Conservation (phyloP, 2,329 filamentous ascomycete genomes). For the Hypoxylon sp. region DNA sequence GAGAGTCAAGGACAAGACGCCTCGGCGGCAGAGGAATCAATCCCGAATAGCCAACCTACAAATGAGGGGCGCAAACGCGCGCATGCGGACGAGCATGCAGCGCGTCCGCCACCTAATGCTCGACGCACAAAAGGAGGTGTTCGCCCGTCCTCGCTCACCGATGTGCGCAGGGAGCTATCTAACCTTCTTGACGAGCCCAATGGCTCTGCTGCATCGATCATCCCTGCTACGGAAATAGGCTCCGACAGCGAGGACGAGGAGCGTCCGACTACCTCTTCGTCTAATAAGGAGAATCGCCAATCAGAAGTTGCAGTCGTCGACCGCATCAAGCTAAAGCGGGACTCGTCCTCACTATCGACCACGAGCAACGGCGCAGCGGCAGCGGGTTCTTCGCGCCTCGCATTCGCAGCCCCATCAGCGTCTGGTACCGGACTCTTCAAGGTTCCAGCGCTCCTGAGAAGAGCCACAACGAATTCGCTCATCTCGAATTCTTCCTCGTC, state of each 20-base stretch:
- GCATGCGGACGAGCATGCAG: constrained; percentile 51
- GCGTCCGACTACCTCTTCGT: constrained; percentile 55
- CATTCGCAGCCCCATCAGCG: constrained; percentile 66
- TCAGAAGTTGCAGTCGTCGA: constrained; percentile 72
- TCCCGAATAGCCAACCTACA: constrained; percentile 68
- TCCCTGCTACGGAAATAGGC: constrained; percentile 64
- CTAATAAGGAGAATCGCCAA: constrained; percentile 67
- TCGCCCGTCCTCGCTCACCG: constrained; percentile 81
- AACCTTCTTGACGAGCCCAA: constrained; percentile 83
- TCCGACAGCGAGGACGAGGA: constrained; percentile 69
- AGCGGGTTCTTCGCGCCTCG: constrained; percentile 61
- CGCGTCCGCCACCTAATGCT: constrained; percentile 70
- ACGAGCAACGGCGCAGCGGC: constrained; percentile 40
- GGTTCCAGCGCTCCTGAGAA: constrained; percentile 78
- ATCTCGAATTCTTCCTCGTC: constrained; percentile 54
- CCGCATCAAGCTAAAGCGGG: constrained; percentile 78
- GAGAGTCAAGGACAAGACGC: constrained; percentile 53
- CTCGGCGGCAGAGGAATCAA: constrained; percentile 55
- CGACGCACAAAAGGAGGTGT: constrained; percentile 74
- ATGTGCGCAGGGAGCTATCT: constrained; percentile 87
- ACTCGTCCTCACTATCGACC: constrained; percentile 47
- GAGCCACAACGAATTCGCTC: constrained; percentile 78
- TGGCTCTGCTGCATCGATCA: constrained; percentile 61
- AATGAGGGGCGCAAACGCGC: constrained; percentile 56
- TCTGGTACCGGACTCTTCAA: constrained; percentile 68